Percentiles rank a stretch among this genome's conserved stretches.
Evolutionary conservation across 176 grass and related monocot genomes (phyloP).

Genomic region (Tillandsia fasciculata): DNA sequence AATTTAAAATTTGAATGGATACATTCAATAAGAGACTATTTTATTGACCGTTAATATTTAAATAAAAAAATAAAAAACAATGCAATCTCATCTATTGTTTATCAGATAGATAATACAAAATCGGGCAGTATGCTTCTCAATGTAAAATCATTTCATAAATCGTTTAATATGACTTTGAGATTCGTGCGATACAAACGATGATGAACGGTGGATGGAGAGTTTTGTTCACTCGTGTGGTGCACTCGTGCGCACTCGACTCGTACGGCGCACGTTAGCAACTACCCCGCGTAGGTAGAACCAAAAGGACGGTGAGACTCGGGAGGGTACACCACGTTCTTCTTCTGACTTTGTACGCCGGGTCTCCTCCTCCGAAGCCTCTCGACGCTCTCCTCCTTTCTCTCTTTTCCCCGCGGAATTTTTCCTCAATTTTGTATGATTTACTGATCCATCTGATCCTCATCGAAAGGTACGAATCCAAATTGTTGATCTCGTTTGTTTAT

Average conservation of each 20-base stretch:
- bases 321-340: background rate
- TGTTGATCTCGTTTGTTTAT: background rate
- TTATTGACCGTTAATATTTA: too few relatives aligned
- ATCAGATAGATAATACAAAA: too few relatives aligned
- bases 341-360: background rate
- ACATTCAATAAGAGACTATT: too few relatives aligned
- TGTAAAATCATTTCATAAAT: too few relatives aligned
- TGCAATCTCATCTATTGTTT: too few relatives aligned
- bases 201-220: background rate
- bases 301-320: background rate
- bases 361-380: slow-evolving; percentile 2
- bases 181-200: too few relatives aligned
- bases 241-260: background rate
- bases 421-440: background rate
- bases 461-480: too few relatives aligned
- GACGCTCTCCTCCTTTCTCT: slow-evolving; percentile 10
- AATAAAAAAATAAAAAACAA: too few relatives aligned
- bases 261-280: background rate
- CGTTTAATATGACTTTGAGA: too few relatives aligned
- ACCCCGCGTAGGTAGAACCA: background rate
- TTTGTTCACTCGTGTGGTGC: background rate
- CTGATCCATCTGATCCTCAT: too few relatives aligned
- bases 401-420: background rate
- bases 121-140: too few relatives aligned
- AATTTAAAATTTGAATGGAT: too few relatives aligned